Conservation (phyloP, 2,329 filamentous ascomycete species). For the Drechslera avenae region DNA sequence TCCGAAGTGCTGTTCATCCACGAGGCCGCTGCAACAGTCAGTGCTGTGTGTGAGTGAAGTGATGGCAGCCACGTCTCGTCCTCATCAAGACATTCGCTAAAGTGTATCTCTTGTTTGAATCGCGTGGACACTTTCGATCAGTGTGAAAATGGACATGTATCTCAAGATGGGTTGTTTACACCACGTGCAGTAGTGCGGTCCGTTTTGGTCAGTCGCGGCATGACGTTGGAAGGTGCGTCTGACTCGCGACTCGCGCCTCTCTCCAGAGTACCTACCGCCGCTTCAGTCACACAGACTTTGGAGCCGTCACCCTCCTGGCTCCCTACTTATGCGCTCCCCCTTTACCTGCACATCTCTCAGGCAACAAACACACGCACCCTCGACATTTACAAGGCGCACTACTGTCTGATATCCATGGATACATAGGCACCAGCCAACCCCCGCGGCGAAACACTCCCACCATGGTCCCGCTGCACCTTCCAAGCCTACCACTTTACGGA, state of each 20-base stretch:
- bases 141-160: neutral
- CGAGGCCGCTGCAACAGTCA: slow-evolving; percentile 25
- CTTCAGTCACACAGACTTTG: slow-evolving; percentile 20
- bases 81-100: slow-evolving; percentile 5
- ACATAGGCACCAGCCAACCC: slow-evolving; percentile 25
- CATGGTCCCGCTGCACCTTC: slow-evolving; percentile 41
- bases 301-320: neutral
- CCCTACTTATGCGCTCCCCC: neutral
- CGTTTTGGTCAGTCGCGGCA: slow-evolving; percentile 28
- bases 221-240: slow-evolving; percentile 36
- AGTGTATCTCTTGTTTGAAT: neutral
- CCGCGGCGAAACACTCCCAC: slow-evolving; percentile 31
- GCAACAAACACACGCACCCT: neutral
- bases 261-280: slow-evolving; percentile 6
- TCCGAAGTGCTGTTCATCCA: slow-evolving; percentile 23
- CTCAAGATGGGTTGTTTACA: slow-evolving; percentile 2
- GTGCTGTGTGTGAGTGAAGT: slow-evolving; percentile 31
- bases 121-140: neutral
- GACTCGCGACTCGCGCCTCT: slow-evolving; percentile 29
- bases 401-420: slow-evolving; percentile 30
- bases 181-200: slow-evolving; percentile 19
- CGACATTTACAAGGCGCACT: neutral
- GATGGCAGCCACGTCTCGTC: slow-evolving; percentile 11
- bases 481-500: slow-evolving; percentile 34
- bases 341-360: slow-evolving; percentile 1